Conservation (phyloP, 257 asterid genomes). For the Hygrophila difformis region DNA sequence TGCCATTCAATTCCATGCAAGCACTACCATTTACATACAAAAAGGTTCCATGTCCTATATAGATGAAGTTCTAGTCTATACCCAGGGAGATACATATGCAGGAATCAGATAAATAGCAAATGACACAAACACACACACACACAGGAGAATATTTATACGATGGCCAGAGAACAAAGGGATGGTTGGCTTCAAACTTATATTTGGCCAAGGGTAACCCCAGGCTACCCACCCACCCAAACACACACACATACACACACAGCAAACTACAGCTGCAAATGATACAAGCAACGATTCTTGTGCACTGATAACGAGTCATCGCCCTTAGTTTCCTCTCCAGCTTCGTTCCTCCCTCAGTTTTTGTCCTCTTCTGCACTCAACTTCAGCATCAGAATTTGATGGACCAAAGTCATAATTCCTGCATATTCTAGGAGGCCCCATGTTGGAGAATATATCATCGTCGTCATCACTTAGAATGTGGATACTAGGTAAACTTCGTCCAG, state of each 20-base stretch:
- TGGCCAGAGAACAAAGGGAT: neutral
- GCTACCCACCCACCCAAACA: too few species aligned
- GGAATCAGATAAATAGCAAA: neutral
- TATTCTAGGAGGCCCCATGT: slow-evolving; percentile 42
- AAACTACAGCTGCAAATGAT: slow-evolving; percentile 20
- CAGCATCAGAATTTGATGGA: slow-evolving; percentile 84
- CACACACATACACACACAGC: slow-evolving; percentile 20
- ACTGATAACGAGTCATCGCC: slow-evolving; percentile 19
- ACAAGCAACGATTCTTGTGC: slow-evolving; percentile 14
- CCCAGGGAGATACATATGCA: neutral
- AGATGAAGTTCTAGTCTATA: slow-evolving; percentile 1
- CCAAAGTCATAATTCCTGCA: slow-evolving; percentile 54
- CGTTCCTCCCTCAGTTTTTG: slow-evolving; percentile 68
- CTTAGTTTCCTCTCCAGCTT: slow-evolving; percentile 16
- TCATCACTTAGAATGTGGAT: slow-evolving; percentile 51
- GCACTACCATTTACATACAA: slow-evolving; percentile 7
- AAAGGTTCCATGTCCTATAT: neutral
- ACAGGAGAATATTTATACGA: neutral
- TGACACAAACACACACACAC: neutral
- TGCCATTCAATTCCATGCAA: neutral
- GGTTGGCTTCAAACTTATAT: slow-evolving; percentile 18
- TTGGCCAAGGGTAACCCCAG: slow-evolving; percentile 15
- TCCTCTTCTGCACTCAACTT: slow-evolving; percentile 82
- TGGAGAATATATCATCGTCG: slow-evolving; percentile 45
- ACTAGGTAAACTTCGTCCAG: slow-evolving; percentile 30